A percentile compares a stretch with the other conserved stretches of the same genome.
Conservation (phyloP, 148 eudicot genomes). For the Nepenthes mirabilis region DNA sequence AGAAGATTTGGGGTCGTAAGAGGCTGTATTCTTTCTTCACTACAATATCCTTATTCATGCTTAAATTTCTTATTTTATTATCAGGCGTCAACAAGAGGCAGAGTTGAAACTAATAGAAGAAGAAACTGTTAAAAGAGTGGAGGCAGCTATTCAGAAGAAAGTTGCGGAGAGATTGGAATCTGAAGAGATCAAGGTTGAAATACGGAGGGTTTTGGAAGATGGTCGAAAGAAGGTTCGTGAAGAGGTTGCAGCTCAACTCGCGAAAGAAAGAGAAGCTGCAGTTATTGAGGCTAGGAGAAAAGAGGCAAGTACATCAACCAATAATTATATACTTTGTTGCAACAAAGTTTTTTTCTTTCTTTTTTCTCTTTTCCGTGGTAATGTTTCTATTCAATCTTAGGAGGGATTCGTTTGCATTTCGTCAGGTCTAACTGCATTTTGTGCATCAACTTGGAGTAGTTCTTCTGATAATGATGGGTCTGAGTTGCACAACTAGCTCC, state of each 20-base stretch:
- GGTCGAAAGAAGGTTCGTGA: constrained; percentile 61
- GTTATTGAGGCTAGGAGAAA: constrained; percentile 45
- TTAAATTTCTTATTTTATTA: constrained; percentile 8
- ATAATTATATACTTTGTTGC: no score
- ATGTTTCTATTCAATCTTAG: no score
- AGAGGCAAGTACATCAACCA: constrained; percentile 43
- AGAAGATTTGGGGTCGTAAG: not conserved
- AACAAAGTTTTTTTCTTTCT: not conserved
- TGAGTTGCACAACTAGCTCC: no score
- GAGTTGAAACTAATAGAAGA: constrained; percentile 72
- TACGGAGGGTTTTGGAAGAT: constrained; percentile 54
- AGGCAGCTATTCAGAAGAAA: constrained; percentile 59
- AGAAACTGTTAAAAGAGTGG: constrained; percentile 85
- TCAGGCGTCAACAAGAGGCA: constrained; percentile 90
- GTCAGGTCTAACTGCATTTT: no score
- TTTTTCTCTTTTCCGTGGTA: no score
- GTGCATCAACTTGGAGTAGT: no score
- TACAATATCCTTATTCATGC: constrained; percentile 8
- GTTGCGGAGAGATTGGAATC: constrained; percentile 65
- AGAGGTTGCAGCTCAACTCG: constrained; percentile 77
- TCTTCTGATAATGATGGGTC: no score
- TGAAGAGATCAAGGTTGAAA: constrained; percentile 60
- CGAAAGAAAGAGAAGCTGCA: constrained; percentile 72
- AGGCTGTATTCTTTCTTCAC: constrained; percentile 9
- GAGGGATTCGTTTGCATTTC: no score